Percentiles rank a stretch among this genome's conserved stretches.
Evolutionary conservation across 768 basidiomycete species (phyloP).

Genomic region (Tricholomella constricta): DNA sequence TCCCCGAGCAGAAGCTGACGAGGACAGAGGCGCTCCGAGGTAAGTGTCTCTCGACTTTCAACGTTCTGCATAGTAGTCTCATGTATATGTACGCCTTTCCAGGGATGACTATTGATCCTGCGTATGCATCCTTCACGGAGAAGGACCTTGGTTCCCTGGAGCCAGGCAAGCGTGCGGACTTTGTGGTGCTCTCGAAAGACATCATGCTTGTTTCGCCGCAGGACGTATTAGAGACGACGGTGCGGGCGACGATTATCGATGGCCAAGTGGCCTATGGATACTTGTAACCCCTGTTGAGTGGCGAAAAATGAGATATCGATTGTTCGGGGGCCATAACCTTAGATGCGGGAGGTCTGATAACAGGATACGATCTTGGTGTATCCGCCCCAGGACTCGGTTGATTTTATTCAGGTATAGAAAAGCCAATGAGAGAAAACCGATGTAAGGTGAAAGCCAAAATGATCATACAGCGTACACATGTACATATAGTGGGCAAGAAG

Average conservation of each 20-base stretch:
- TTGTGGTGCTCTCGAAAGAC: constrained; percentile 65
- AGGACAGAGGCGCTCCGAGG: constrained; percentile 26
- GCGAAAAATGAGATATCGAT: too few species aligned
- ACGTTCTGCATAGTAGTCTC: neutral
- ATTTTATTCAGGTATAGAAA: too few species aligned
- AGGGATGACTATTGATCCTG: constrained; percentile 76
- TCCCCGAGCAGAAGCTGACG: constrained; percentile 63
- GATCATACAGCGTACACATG: too few species aligned
- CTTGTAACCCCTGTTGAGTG: too few species aligned
- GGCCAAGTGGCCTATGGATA: constrained; percentile 35
- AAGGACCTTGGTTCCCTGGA: constrained; percentile 57
- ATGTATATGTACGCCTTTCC: constrained; percentile 13
- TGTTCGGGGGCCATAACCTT: too few species aligned
- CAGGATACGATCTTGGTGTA: too few species aligned
- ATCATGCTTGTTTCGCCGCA: constrained; percentile 55
- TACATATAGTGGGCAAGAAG: too few species aligned
- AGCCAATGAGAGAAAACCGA: too few species aligned
- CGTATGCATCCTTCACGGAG: constrained; percentile 71
- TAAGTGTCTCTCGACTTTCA: too few species aligned
- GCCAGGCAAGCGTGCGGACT: constrained; percentile 71
- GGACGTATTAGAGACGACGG: constrained; percentile 57
- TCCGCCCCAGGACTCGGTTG: too few species aligned
- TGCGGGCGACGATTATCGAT: constrained; percentile 67
- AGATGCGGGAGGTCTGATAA: neutral
- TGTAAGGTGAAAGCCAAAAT: too few species aligned